phyloP scores from a whole-genome alignment of 352 stramenopile species.

The Globisporangium megalacanthum region DNA sequence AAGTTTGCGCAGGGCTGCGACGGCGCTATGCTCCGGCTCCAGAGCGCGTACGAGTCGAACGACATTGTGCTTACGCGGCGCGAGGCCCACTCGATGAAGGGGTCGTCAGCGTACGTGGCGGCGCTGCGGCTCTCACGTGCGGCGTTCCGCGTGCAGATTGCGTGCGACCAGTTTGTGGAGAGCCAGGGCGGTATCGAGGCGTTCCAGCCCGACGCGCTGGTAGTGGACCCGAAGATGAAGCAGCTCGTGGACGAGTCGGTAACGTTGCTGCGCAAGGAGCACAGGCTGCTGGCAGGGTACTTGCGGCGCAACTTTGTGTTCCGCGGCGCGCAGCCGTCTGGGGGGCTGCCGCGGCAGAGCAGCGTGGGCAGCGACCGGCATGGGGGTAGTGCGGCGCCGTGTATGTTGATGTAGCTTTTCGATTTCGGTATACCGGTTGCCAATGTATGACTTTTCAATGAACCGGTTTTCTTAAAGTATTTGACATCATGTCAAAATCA shows the following conservation, averaged over 20 bases:
- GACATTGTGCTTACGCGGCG: constrained; percentile 47
- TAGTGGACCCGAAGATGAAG: constrained; percentile 19
- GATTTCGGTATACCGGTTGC: too few relatives aligned
- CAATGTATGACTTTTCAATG: too few relatives aligned
- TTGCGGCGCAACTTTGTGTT: constrained; percentile 82
- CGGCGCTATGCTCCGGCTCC: constrained; percentile 47
- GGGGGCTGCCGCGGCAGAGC: constrained; percentile 5
- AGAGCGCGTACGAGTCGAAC: constrained; percentile 33
- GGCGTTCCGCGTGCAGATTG: constrained; percentile 74
- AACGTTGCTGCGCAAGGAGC: constrained; percentile 57
- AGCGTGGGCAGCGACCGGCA: constrained; percentile 13
- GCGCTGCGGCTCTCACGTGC: constrained; percentile 74
- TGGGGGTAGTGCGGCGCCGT: constrained; percentile 7
- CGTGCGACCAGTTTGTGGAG: constrained; percentile 60
- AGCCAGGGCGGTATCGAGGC: constrained; percentile 21
- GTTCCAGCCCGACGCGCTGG: constrained; percentile 14
- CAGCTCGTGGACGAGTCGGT: constrained; percentile 37
- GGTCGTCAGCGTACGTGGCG: constrained; percentile 73
- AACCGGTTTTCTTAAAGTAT: too few relatives aligned
- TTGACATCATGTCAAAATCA: too few relatives aligned
- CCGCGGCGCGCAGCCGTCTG: constrained; percentile 16
- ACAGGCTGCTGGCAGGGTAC: constrained; percentile 69
- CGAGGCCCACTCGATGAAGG: constrained; percentile 79
- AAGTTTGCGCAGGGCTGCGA: constrained; percentile 71
- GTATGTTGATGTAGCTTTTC: constrained; percentile 17